Conservation (phyloP, 1,284 basidiomycete genomes). For the Schizophyllum commune region DNA sequence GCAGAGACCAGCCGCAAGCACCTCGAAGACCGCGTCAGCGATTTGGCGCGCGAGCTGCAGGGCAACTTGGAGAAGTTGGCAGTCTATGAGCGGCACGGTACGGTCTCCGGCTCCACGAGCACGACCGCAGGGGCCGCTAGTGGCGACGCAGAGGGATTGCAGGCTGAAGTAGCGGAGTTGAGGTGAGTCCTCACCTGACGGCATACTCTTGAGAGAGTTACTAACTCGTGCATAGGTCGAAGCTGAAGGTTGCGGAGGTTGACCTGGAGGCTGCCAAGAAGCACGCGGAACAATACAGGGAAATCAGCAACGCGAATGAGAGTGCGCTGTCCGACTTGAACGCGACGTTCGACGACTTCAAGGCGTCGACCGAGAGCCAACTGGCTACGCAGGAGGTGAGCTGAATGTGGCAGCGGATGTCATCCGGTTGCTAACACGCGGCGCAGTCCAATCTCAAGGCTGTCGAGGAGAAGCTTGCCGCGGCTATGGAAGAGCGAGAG, state of each 20-base stretch:
- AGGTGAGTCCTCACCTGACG: slow-evolving; percentile 38
- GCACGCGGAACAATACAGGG: slow-evolving; percentile 78
- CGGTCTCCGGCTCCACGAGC: slow-evolving; percentile 17
- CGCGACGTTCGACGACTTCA: slow-evolving; percentile 74
- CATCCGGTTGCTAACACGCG: too few relatives aligned
- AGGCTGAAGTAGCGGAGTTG: slow-evolving; percentile 79
- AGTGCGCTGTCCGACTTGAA: slow-evolving; percentile 65
- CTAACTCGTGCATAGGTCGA: slow-evolving; percentile 37
- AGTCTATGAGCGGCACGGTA: slow-evolving; percentile 69
- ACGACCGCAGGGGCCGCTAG: slow-evolving; percentile 19
- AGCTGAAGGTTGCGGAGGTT: slow-evolving; percentile 68
- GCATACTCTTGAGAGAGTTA: background rate
- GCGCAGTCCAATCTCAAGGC: slow-evolving; percentile 58
- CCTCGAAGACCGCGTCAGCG: slow-evolving; percentile 69
- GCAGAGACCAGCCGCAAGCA: slow-evolving; percentile 80
- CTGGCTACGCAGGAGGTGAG: slow-evolving; percentile 60
- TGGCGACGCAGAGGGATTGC: slow-evolving; percentile 37
- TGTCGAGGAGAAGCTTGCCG: slow-evolving; percentile 54
- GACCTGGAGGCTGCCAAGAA: slow-evolving; percentile 63
- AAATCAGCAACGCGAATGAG: slow-evolving; percentile 78
- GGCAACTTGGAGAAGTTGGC: slow-evolving; percentile 78
- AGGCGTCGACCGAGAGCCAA: slow-evolving; percentile 56
- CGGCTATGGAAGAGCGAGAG: slow-evolving; percentile 49
- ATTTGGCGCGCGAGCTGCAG: slow-evolving; percentile 63
- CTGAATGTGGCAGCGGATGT: background rate